phyloP scores from a whole-genome alignment of 345 rosid species.

The Dipteronia sinensis region DNA sequence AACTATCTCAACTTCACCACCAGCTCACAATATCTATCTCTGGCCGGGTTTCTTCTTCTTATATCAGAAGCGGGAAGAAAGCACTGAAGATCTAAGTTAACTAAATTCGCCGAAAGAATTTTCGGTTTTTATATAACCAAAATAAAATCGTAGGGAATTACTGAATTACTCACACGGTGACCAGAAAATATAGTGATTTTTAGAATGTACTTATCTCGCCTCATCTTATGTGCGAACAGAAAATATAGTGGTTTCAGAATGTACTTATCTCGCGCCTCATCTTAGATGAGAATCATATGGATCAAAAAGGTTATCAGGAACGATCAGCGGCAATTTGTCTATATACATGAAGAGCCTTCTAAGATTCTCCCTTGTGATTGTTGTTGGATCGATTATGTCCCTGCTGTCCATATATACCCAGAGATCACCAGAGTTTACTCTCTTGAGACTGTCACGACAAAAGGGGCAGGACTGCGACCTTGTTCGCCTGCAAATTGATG shows the following conservation, averaged over 20 bases:
- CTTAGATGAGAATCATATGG: constrained; percentile 49
- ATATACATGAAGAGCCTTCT: constrained; percentile 58
- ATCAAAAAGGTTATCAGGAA: constrained; percentile 52
- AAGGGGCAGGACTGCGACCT: constrained; percentile 72
- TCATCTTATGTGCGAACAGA: neutral
- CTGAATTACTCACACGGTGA: neutral
- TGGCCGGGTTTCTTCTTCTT: constrained; percentile 26
- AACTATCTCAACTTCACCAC: constrained; percentile 34
- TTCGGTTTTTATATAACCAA: constrained; percentile 26
- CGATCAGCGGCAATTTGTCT: constrained; percentile 56
- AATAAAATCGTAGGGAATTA: neutral
- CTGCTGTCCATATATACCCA: constrained; percentile 58
- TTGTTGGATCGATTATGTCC: constrained; percentile 52
- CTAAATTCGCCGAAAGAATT: constrained; percentile 17
- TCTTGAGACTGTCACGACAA: constrained; percentile 64
- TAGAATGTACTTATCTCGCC: constrained; percentile 17
- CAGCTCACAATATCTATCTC: constrained; percentile 28
- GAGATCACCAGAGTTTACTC: constrained; percentile 69
- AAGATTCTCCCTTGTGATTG: constrained; percentile 58
- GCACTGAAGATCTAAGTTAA: constrained; percentile 15
- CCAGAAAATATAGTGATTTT: neutral
- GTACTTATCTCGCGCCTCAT: constrained; percentile 23
- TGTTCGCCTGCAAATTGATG: constrained; percentile 45
- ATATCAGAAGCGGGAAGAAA: constrained; percentile 23
- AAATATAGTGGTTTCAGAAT: constrained; percentile 6